Evolutionary conservation across 2,329 filamentous ascomycete species (phyloP).

Genomic region (Paraphoma sp.): DNA sequence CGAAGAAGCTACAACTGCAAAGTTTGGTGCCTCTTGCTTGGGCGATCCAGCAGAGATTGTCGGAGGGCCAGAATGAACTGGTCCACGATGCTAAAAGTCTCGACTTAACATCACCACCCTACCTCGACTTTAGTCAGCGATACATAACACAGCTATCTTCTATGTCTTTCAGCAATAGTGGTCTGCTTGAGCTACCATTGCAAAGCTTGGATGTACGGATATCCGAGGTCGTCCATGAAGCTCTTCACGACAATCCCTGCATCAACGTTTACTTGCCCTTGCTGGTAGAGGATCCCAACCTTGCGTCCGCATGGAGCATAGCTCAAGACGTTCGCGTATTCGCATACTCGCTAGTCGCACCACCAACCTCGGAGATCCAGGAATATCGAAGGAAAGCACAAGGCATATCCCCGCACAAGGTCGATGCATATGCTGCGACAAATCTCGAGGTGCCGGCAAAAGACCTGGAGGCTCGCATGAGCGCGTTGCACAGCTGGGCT

Average conservation of each 20-base stretch:
- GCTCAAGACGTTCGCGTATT: conserved; percentile 45
- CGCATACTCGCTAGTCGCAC: conserved; percentile 48
- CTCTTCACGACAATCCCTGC: conserved; percentile 16
- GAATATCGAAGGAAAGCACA: conserved; percentile 51
- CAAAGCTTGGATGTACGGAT: conserved; percentile 41
- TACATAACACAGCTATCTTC: conserved; percentile 19
- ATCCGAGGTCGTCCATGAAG: conserved; percentile 41
- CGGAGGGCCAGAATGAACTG: conserved; percentile 36
- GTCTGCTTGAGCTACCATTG: conserved; percentile 2
- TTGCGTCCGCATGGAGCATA: conserved; percentile 52
- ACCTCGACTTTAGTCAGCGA: conserved; percentile 38
- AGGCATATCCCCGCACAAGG: conserved; percentile 26
- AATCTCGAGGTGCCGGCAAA: conserved; percentile 3
- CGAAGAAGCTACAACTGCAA: conserved; percentile 52
- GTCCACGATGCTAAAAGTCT: conserved; percentile 29
- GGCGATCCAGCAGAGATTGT: conserved; percentile 43
- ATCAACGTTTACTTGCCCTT: conserved; percentile 68
- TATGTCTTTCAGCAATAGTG: too few relatives aligned
- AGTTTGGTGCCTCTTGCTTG: conserved; percentile 51
- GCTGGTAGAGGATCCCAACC: conserved; percentile 58
- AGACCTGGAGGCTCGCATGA: conserved; percentile 21
- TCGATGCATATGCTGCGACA: conserved; percentile 10
- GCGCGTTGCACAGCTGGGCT: conserved; percentile 24
- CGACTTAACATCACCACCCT: conserved; percentile 24
- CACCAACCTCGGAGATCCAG: conserved; percentile 21